Evolutionary conservation across 176 grass and related monocot genomes (phyloP), one percentile per base, ranked within the genome.

Genomic region (Rhynchospora pubera): DNA sequence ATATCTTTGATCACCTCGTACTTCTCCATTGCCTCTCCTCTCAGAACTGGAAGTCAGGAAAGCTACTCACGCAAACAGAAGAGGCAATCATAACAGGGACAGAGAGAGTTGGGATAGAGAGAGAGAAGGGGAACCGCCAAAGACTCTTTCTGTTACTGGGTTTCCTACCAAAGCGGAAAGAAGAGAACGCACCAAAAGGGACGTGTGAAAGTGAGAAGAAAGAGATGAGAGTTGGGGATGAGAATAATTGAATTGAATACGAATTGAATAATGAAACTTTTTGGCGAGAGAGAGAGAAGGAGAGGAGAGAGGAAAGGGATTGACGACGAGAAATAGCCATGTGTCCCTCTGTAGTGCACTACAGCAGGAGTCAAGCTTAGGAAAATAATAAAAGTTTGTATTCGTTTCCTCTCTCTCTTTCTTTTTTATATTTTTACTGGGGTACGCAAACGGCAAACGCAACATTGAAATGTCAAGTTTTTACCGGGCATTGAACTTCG

Each of bases 1-100:
- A 98, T 85, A 83, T 94, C 92, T 86, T 89, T 94, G 83, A 98
- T 88, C 76, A 94, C 89, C 89, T 98, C 96, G 58, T 93, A 98
- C 80, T 88, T 79, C 74, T 98, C 96, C 96, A 97, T 97, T 80
- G 0, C 45, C 81, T 12, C 56, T 46, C 47, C 65, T 22, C 77
- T 30, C 16, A 45, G 26, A 69, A 19, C 78, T 23, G 9, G 43
- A 80, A 45, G 1, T 18, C 7, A 63, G 11, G 53, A 63, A 63
- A 48, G 59, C 57, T 63, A 63, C 78, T 2, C 34, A 80, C 39
- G 59, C 57, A 39, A 39, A 39, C 34, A 5, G 3, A 62, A 62
- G 34, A 21, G 15, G 78, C 78, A 80, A 80, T 45, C 53, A 62
- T 80, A 80, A 80, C 32, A 80, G 28, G 57, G 78, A 80, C n/a